These are phyloP conservation scores for Croton setiger DNA, from an alignment of 441 rosid genomes.

Conservation along the genomic window DNA sequence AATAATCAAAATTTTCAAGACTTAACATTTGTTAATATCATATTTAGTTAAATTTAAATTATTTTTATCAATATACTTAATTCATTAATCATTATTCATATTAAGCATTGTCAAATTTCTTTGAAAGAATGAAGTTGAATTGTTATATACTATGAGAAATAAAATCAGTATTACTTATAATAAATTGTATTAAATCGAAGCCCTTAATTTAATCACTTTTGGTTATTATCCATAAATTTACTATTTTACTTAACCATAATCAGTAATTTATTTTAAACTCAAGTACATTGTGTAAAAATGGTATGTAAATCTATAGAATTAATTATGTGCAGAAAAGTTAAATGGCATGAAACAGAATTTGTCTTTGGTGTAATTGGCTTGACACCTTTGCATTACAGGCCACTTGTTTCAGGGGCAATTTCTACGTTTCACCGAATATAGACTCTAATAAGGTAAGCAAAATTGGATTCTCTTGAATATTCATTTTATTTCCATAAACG, in stretches of 20 bases:
- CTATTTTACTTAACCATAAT: neutral
- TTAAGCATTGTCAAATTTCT: neutral
- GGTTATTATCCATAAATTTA: neutral
- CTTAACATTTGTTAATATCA: neutral
- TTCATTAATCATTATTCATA: neutral
- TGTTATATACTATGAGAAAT: neutral
- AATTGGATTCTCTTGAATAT: neutral
- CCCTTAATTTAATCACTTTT: neutral
- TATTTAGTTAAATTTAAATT: neutral
- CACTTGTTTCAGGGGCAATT: neutral
- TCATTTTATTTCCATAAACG: conserved; percentile 1
- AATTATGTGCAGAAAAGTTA: neutral
- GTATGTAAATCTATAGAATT: neutral
- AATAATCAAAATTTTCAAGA: neutral
- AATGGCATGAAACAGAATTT: neutral
- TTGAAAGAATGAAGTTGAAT: neutral
- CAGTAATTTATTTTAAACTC: neutral
- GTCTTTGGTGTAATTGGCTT: neutral
- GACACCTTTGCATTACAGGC: conserved; percentile 4
- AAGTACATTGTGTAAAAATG: too few relatives aligned
- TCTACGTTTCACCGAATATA: neutral
- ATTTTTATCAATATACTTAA: neutral
- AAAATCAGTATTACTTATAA: neutral
- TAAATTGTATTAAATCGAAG: conserved; percentile 6
- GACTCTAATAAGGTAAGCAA: neutral